These are phyloP conservation scores for Schoenoplectus tabernaemontani DNA, from an alignment of 202 grass and related monocot species.

Conservation along the genomic window DNA sequence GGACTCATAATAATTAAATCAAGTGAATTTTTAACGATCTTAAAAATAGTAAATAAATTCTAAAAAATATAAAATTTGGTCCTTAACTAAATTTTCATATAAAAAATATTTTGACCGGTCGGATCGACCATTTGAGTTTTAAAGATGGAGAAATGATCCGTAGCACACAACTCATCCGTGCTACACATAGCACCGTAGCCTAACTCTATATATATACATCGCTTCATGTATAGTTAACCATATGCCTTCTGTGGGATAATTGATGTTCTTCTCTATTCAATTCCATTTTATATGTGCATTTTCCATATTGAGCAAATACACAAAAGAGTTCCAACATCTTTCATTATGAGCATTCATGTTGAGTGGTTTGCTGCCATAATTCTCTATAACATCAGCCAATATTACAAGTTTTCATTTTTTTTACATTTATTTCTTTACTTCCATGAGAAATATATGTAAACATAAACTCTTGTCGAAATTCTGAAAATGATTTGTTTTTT, in stretches of 20 bases:
- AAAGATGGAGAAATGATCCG: too few species aligned
- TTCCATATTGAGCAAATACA: background rate
- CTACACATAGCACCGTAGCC: too few species aligned
- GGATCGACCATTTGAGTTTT: too few species aligned
- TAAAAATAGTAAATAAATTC: too few species aligned
- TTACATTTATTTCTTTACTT: background rate
- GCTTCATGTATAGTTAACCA: background rate
- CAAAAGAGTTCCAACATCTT: background rate
- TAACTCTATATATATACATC: too few species aligned
- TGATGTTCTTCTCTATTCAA: background rate
- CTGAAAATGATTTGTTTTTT: background rate
- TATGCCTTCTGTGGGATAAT: background rate
- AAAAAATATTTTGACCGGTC: too few species aligned
- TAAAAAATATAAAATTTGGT: too few species aligned
- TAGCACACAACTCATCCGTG: too few species aligned
- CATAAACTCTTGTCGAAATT: background rate
- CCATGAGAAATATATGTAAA: background rate
- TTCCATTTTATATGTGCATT: background rate
- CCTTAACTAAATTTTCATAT: too few species aligned
- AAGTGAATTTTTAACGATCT: too few species aligned
- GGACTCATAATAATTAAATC: too few species aligned
- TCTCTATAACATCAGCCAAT: background rate
- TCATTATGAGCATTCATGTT: background rate
- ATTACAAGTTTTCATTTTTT: background rate
- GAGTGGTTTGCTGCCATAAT: background rate